These are phyloP conservation scores for Wickerhamomyces pijperi DNA, from an alignment of 805 yeast genomes.

Conservation along the genomic window DNA sequence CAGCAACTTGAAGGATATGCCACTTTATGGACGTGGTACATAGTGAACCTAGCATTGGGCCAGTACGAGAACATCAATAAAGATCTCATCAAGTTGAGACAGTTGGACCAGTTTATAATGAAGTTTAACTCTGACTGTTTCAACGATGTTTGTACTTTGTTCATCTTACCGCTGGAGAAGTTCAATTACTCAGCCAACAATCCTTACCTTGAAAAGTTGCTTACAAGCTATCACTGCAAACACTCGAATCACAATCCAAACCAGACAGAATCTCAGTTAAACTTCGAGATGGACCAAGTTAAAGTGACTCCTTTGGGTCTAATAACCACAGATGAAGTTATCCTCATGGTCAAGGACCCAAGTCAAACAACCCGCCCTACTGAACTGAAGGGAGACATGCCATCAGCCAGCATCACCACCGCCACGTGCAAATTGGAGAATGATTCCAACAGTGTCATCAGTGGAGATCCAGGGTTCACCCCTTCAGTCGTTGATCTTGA, in stretches of 20 bases:
- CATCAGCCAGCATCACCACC: not conserved
- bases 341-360: not conserved
- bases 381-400: too few relatives aligned
- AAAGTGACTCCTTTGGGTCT: not conserved
- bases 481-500: not conserved
- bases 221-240: too few relatives aligned
- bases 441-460: slow-evolving; percentile 2
- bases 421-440: too few relatives aligned
- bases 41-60: not conserved
- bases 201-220: too few relatives aligned
- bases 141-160: not conserved
- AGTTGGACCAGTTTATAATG: not conserved
- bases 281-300: not conserved
- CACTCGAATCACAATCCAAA: too few relatives aligned
- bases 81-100: not conserved
- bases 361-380: not conserved
- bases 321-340: not conserved
- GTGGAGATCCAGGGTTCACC: slow-evolving; percentile 1
- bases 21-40: not conserved
- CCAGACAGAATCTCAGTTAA: too few relatives aligned
- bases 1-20: too few relatives aligned
- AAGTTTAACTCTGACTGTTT: not conserved
- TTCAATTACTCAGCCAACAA: too few relatives aligned
- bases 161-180: not conserved
- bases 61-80: not conserved